Base-by-base conservation (phyloP, 1,139 yeast genomes). In the Hemisphaericaspora xylofermentans region DNA sequence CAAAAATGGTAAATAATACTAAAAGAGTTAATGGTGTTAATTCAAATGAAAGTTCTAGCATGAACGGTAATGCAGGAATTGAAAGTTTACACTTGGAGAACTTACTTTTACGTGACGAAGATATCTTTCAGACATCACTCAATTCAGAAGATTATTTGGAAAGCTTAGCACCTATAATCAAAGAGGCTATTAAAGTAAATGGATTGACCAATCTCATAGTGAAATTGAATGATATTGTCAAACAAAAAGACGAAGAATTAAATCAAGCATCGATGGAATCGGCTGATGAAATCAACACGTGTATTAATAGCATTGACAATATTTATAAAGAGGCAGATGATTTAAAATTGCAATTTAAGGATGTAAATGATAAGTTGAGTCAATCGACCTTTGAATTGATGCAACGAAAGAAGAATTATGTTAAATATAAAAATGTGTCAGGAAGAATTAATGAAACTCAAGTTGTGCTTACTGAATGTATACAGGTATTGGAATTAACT, bases 401-500 rank as follows among this genome's bases (percentile, higher is more conserved):
- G 10, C 71, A 76, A 28, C 77, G 79, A 53, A 84, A 84, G 59
- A 78, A 76, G 49, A 60, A 66, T 32, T 68, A 76, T 38, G 66
- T 83, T 22, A 76, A 76, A 43, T 66, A 76, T 46, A 82, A 82
- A 49, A 83, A 80, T 51, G 75, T 82, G 6, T 68, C 77, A 27
- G 64, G 70, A 44, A 80, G 82, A 53, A 82, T 85, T 47, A 72
- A 76, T 37, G 89, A 84, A 52, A 80, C 89, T 0, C 75, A 72
- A 16, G 69, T 74, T 33, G 76, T 82, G 36, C 72, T 85, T 39
- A 82, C 74, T 45, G 71, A 84, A 44, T 86, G 96, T 53, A 71
- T 91, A 26, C 91, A 85, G 50, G 93, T 91, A 9, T 71, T 93
- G 46, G 96, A 91, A 56, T 76, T 85, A 52, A 86, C 96, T 19